These are phyloP conservation scores for Panaeolus cyanescens DNA, from an alignment of 768 basidiomycete genomes.

Conservation along the genomic window DNA sequence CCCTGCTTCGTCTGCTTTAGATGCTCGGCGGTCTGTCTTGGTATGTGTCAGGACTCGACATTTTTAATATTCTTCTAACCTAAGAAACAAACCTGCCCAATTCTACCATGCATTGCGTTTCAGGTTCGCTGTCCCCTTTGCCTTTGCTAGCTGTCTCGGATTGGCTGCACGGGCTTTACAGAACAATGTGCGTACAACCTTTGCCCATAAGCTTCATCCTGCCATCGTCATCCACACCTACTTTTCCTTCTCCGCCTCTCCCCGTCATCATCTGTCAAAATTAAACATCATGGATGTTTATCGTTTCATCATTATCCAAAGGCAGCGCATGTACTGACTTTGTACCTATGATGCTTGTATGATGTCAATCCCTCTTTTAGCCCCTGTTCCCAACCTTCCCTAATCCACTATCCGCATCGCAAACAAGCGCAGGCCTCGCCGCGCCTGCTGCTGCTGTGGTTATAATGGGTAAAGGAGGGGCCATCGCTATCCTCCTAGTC, in stretches of 20 bases:
- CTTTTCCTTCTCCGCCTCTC: neutral
- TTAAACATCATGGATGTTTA: neutral
- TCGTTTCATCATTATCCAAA: neutral
- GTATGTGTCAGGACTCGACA: conserved; percentile 3
- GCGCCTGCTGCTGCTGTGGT: conserved; percentile 48
- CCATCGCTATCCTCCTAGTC: conserved; percentile 43
- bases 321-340: neutral
- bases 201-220: neutral
- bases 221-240: neutral
- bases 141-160: conserved; percentile 49
- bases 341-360: neutral
- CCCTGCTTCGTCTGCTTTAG: conserved; percentile 20
- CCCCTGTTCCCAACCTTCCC: conserved; percentile 58
- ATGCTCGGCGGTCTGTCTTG: conserved; percentile 61
- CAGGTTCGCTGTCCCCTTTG: conserved; percentile 54
- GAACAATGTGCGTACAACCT: conserved; percentile 24
- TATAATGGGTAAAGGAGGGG: conserved; percentile 47
- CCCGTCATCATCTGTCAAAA: neutral
- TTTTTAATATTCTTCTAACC: neutral
- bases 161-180: conserved; percentile 39
- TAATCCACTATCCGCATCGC: conserved; percentile 36
- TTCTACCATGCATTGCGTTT: neutral
- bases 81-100: neutral
- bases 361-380: conserved; percentile 22
- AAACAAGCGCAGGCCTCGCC: conserved; percentile 44